phyloP scores from a whole-genome alignment of 805 yeast species.

The Kuraishia capsulata region DNA sequence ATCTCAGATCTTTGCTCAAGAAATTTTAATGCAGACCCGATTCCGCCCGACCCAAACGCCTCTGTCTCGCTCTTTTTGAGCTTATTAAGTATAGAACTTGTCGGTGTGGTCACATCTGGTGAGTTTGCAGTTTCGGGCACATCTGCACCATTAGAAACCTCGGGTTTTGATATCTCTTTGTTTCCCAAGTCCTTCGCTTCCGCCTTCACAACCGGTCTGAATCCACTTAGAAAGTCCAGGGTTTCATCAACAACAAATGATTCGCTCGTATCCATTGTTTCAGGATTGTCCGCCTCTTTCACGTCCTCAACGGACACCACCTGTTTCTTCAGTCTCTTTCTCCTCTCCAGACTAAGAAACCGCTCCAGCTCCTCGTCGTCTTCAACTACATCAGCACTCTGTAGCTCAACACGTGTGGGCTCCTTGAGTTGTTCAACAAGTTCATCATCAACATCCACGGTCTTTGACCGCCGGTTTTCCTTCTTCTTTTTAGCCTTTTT shows the following conservation, averaged over 20 bases:
- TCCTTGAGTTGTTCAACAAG: slow-evolving; percentile 1
- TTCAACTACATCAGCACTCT: slow-evolving; percentile 12
- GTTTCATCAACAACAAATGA: background rate
- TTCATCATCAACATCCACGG: slow-evolving; percentile 12
- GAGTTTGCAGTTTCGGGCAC: background rate
- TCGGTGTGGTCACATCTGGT: background rate
- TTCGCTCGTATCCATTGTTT: no score
- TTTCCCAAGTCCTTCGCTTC: slow-evolving; percentile 6
- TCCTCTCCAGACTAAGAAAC: slow-evolving; percentile 19
- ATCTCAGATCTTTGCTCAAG: slow-evolving; percentile 12
- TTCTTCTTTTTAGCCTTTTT: slow-evolving; percentile 18
- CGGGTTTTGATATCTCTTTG: background rate
- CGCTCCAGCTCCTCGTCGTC: slow-evolving; percentile 15
- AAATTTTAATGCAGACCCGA: slow-evolving; percentile 26
- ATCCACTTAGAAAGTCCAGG: background rate
- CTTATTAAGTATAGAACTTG: background rate
- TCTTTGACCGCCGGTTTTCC: slow-evolving; percentile 8
- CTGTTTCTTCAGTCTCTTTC: slow-evolving; percentile 17
- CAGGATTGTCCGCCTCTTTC: no score
- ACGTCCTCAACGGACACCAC: slow-evolving; percentile 18
- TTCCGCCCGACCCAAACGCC: slow-evolving; percentile 16
- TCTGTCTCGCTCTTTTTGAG: background rate
- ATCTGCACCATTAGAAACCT: background rate
- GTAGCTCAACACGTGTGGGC: slow-evolving; percentile 17
- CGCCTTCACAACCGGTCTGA: slow-evolving; percentile 15